Evolutionary conservation across 768 basidiomycete species (phyloP).

Genomic region (Lactifluus echinatus): DNA sequence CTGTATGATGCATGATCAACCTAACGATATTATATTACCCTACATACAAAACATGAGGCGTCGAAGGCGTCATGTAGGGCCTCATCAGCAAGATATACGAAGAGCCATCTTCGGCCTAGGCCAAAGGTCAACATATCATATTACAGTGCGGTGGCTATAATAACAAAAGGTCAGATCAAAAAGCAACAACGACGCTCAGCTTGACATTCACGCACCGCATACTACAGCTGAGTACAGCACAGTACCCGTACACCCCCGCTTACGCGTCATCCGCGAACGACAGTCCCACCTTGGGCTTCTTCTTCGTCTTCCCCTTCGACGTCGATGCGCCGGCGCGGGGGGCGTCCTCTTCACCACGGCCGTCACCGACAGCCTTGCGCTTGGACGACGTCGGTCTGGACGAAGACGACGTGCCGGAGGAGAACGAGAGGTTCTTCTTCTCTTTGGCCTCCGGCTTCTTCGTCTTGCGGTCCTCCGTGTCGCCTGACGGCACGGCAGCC

Average conservation of each 20-base stretch:
- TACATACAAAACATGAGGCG: neutral
- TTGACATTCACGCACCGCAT: neutral
- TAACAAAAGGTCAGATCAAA: neutral
- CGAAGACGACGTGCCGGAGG: constrained; percentile 26
- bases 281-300: constrained; percentile 35
- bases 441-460: constrained; percentile 16
- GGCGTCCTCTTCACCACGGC: constrained; percentile 25
- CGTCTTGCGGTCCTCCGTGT: neutral
- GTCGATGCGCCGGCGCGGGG: constrained; percentile 21
- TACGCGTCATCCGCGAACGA: constrained; percentile 54
- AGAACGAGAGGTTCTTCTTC: constrained; percentile 32
- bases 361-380: constrained; percentile 30
- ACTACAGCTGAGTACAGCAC: no score
- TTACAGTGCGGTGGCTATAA: neutral
- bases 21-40: no score
- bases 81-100: neutral
- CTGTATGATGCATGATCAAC: no score
- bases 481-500: neutral
- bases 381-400: constrained; percentile 22
- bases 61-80: neutral
- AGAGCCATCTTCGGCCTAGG: neutral
- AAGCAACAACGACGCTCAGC: neutral
- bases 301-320: constrained; percentile 49
- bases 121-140: neutral
- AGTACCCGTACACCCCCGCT: no score